phyloP scores from a whole-genome alignment of 148 eudicot species.

The Talinum fruticosum region DNA sequence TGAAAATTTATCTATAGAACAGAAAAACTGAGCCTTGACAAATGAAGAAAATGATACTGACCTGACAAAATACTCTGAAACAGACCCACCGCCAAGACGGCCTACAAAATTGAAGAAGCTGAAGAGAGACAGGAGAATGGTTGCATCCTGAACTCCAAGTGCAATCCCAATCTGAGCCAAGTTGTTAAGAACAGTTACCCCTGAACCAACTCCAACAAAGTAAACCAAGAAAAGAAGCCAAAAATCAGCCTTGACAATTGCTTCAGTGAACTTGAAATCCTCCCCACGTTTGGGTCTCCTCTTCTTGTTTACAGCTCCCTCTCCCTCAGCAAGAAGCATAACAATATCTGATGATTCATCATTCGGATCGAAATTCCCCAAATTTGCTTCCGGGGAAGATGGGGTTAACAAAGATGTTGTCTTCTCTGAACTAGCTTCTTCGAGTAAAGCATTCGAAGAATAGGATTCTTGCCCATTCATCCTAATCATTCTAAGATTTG shows the following conservation, averaged over 20 bases:
- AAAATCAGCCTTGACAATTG: slow-evolving; percentile 83
- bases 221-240: slow-evolving; percentile 86
- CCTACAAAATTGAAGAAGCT: slow-evolving; percentile 85
- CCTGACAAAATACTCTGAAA: slow-evolving; percentile 88
- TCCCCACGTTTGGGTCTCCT: slow-evolving; percentile 82
- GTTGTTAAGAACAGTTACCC: slow-evolving; percentile 88
- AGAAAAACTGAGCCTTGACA: not conserved
- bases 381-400: slow-evolving; percentile 39
- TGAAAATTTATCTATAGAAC: too few species aligned
- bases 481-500: slow-evolving; percentile 19
- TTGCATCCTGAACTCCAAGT: slow-evolving; percentile 57
- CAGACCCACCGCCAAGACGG: slow-evolving; percentile 74
- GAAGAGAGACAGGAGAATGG: slow-evolving; percentile 61
- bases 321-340: slow-evolving; percentile 78
- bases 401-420: slow-evolving; percentile 50
- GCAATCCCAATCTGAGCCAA: slow-evolving; percentile 90
- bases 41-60: slow-evolving; percentile 14
- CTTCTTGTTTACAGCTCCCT: slow-evolving; percentile 83
- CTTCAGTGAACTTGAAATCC: slow-evolving; percentile 71
- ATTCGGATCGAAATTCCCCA: slow-evolving; percentile 39
- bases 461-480: slow-evolving; percentile 22
- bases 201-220: slow-evolving; percentile 90
- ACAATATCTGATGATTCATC: slow-evolving; percentile 54
- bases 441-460: slow-evolving; percentile 31
- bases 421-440: slow-evolving; percentile 30